Evolutionary conservation across 805 yeast genomes (phyloP), one percentile per base, ranked within the genome.

Genomic region (Blastobotrys chiropterorum): DNA sequence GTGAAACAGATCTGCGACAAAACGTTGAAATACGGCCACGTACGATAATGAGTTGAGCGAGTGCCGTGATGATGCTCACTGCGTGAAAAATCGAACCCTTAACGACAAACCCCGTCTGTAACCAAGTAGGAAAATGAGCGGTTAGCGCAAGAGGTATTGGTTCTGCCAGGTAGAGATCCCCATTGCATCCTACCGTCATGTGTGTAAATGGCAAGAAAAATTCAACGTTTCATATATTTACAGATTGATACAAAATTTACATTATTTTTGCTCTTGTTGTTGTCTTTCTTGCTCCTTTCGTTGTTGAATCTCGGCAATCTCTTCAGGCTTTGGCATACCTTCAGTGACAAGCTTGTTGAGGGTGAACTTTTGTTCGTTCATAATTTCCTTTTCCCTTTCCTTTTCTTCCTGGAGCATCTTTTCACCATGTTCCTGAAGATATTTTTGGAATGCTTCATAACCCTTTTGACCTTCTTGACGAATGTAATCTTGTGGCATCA

Each of bases 391-490:
- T 58, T 70, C 72, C 22, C 70, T 61, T 59, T 66, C 65, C 66
- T 73, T 71, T 60, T 72, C 76, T 59, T 74, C 74, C 63, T 83
- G 84, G 54, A 74, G 57, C 63, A 73, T 60, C 66, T 71, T 69
- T 55, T 71, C 71, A 44, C 75, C 89, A 70, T 92, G 95, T 73
- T 90, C 96, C 63, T 85, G 88, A 61, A 90, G 77, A 62, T 87
- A 75, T 69, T 85, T 82, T 72, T 83, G 82, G 81, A 89, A 86
- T 60, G 82, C 81, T 62, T 84, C 82, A 68, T 89, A 92, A 68
- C 87, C 89, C 72, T 82, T 80, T 70, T 89, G 96, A 61, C 96
- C 97, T 66, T 87, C 92, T 66, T 89, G 95, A 67, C 97, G 85
- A 59, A 90, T 82, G 51, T 81, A 67, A 70, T 92, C 99, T 67